Evolutionary conservation across 352 stramenopile species (phyloP).

Genomic region (Globisporangium recalcitrans): DNA sequence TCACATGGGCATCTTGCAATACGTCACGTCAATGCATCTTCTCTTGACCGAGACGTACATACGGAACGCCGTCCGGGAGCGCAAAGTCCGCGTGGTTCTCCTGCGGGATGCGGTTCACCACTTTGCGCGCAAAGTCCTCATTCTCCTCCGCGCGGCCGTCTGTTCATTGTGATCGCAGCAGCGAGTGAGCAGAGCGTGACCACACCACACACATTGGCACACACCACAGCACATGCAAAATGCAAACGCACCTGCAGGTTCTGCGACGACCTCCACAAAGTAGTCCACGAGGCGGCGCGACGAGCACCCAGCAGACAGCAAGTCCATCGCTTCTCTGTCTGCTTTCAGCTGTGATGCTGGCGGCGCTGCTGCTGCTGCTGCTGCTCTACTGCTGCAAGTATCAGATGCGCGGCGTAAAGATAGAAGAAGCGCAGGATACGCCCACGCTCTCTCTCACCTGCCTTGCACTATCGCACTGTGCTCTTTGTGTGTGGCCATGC

Average conservation of each 20-base stretch:
- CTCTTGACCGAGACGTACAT: constrained; percentile 30
- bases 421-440: not conserved
- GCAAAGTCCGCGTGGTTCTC: constrained; percentile 54
- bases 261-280: constrained; percentile 64
- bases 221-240: not conserved
- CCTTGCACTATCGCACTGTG: not conserved
- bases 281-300: constrained; percentile 58
- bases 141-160: constrained; percentile 17
- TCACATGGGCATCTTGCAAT: not conserved
- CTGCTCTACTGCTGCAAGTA: not conserved
- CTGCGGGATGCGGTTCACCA: constrained; percentile 39
- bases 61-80: constrained; percentile 60
- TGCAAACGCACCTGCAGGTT: constrained; percentile 15
- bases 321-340: constrained; percentile 6
- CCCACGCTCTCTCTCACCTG: not conserved
- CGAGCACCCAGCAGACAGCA: not conserved
- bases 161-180: too few species aligned
- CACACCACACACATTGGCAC: not conserved
- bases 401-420: not conserved
- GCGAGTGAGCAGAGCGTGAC: not conserved
- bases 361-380: too few species aligned
- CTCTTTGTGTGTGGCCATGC: not conserved
- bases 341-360: not conserved
- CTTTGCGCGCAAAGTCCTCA: constrained; percentile 39
- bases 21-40: not conserved